A percentile compares a stretch with the other conserved stretches of the same genome.
Conservation (phyloP, 1,284 basidiomycete genomes). For the Tremellales sp. region DNA sequence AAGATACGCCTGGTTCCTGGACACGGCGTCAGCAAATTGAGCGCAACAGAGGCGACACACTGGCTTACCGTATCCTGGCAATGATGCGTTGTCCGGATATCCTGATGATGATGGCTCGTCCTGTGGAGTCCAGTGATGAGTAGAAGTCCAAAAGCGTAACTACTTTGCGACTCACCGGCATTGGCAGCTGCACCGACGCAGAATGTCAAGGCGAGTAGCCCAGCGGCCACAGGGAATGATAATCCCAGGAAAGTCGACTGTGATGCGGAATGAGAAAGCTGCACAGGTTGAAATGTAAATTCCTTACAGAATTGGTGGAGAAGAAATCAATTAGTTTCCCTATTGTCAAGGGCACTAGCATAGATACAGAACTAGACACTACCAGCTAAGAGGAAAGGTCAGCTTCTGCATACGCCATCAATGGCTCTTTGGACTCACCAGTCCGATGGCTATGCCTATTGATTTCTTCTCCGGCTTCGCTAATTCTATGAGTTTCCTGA, state of each 20-base stretch:
- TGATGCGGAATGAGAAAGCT: background rate
- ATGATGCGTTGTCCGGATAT: constrained; percentile 88
- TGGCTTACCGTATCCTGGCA: constrained; percentile 63
- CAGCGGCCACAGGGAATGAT: constrained; percentile 75
- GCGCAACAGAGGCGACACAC: background rate
- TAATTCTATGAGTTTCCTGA: constrained; percentile 69
- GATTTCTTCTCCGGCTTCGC: constrained; percentile 74
- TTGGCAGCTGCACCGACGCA: constrained; percentile 84
- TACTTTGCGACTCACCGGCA: constrained; percentile 49
- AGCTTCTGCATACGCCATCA: constrained; percentile 50
- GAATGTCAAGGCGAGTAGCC: constrained; percentile 71
- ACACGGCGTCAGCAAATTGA: background rate
- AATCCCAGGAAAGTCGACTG: constrained; percentile 74
- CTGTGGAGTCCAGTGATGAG: constrained; percentile 25
- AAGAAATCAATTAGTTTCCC: constrained; percentile 92
- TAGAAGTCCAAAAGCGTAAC: background rate
- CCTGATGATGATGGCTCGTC: constrained; percentile 82
- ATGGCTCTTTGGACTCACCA: constrained; percentile 40
- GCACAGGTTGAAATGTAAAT: background rate
- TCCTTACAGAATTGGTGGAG: constrained; percentile 65
- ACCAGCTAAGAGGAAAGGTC: constrained; percentile 28
- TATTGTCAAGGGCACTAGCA: constrained; percentile 85
- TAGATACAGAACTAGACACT: constrained; percentile 61
- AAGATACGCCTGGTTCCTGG: constrained; percentile 66
- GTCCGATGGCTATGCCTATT: constrained; percentile 64